Conservation (phyloP, 106 monocot genomes). For the Dendrobium catenatum region DNA sequence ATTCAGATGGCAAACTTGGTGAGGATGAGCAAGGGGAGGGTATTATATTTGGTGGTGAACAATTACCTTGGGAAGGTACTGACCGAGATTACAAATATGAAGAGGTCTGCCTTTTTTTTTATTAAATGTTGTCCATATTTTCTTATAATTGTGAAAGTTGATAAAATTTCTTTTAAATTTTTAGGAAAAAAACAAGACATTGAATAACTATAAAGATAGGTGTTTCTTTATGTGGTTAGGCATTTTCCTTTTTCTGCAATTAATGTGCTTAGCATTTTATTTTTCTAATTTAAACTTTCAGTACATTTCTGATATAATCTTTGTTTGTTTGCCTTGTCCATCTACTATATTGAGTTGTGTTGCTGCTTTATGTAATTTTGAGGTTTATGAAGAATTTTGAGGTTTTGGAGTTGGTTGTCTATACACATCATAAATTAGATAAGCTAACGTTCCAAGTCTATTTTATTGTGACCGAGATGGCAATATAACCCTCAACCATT, state of each 20-base stretch:
- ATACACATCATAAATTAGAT: too few relatives aligned
- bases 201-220: not conserved
- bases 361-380: too few relatives aligned
- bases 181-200: not conserved
- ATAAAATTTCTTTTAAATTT: not conserved
- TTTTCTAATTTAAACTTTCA: not conserved
- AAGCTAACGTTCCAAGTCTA: too few relatives aligned
- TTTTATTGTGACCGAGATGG: too few relatives aligned
- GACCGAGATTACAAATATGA: conserved; percentile 89
- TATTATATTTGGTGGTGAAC: conserved; percentile 36
- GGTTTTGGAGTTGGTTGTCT: too few relatives aligned
- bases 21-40: conserved; percentile 78
- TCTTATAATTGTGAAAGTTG: not conserved
- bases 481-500: too few relatives aligned
- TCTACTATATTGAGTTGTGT: too few relatives aligned
- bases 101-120: conserved; percentile 38
- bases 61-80: conserved; percentile 88
- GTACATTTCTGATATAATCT: too few relatives aligned
- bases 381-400: too few relatives aligned
- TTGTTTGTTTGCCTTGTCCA: too few relatives aligned
- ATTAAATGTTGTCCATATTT: not conserved
- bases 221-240: not conserved
- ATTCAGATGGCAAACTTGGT: conserved; percentile 47
- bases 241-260: not conserved
- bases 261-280: not conserved